Evolutionary conservation across 306 rosid genomes (phyloP).

Genomic region (Sphenostylis stenocarpa): DNA sequence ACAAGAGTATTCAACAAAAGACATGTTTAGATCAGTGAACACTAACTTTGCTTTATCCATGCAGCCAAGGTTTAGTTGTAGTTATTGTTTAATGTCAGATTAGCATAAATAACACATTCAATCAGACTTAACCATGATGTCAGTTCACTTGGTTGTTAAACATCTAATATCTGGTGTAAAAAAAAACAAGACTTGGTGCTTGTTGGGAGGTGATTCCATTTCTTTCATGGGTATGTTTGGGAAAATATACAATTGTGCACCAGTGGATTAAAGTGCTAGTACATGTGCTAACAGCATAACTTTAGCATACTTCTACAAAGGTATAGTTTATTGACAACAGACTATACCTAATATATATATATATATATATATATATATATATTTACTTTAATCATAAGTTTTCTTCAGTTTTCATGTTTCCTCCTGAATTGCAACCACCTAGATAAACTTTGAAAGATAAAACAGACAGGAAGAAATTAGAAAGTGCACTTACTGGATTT

Average conservation of each 20-base stretch:
- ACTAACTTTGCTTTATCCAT: neutral
- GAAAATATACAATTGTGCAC: neutral
- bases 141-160: neutral
- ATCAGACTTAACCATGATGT: conserved; percentile 13
- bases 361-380: too few species aligned
- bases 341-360: too few species aligned
- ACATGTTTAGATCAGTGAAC: conserved; percentile 6
- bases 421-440: conserved; percentile 5
- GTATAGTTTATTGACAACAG: conserved; percentile 4
- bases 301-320: neutral
- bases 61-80: neutral
- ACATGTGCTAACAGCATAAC: neutral
- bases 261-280: neutral
- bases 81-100: neutral
- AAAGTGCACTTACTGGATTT: conserved; percentile 1
- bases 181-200: conserved; percentile 1
- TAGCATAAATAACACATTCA: conserved; percentile 23
- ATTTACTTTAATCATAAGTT: conserved; percentile 4
- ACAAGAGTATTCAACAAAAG: conserved; percentile 22
- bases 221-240: neutral
- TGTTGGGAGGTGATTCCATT: neutral
- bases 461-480: neutral
- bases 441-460: conserved; percentile 3
- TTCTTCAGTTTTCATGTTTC: neutral
- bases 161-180: conserved; percentile 1